These are phyloP conservation scores for Brassica balearica DNA, from an alignment of 441 rosid species.

Conservation along the genomic window DNA sequence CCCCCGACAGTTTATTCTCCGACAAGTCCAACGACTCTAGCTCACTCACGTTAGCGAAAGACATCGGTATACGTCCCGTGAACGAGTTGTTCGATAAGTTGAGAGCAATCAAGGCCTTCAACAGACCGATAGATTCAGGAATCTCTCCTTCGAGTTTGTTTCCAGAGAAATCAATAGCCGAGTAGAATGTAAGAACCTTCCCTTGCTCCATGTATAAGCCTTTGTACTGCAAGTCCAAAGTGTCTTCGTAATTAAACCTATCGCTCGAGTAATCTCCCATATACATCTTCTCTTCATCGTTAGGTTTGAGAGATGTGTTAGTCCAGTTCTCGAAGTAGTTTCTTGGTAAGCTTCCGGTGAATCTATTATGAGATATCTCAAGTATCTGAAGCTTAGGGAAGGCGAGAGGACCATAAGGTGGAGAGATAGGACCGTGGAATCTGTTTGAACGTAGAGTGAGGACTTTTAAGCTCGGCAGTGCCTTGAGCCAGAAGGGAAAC, in stretches of 20 bases:
- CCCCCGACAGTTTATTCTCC: slow-evolving; percentile 9
- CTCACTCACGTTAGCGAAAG: slow-evolving; percentile 7
- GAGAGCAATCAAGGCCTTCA: slow-evolving; percentile 18
- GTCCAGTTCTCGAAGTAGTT: slow-evolving; percentile 39
- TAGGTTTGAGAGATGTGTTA: slow-evolving; percentile 9
- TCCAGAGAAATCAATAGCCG: slow-evolving; percentile 31
- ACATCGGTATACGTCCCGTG: slow-evolving; percentile 1
- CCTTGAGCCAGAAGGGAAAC: slow-evolving; percentile 62
- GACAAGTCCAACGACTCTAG: slow-evolving; percentile 22
- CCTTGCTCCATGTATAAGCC: slow-evolving; percentile 36
- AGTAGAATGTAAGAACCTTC: background rate
- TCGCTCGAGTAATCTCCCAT: background rate
- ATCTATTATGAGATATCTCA: slow-evolving; percentile 47
- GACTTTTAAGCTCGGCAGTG: slow-evolving; percentile 28
- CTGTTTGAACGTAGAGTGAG: slow-evolving; percentile 43
- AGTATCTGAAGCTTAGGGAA: slow-evolving; percentile 67
- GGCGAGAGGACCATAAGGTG: background rate
- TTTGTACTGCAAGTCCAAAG: slow-evolving; percentile 32
- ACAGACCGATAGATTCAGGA: slow-evolving; percentile 8
- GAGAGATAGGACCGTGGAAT: slow-evolving; percentile 49
- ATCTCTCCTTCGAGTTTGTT: slow-evolving; percentile 19
- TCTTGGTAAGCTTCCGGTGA: background rate
- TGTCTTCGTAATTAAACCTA: slow-evolving; percentile 5
- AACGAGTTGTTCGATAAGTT: slow-evolving; percentile 22
- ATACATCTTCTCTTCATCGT: slow-evolving; percentile 5